A percentile compares a stretch with the other conserved stretches of the same genome.
Conservation (phyloP, 805 yeast genomes). For the Isabelozyma heimii region DNA sequence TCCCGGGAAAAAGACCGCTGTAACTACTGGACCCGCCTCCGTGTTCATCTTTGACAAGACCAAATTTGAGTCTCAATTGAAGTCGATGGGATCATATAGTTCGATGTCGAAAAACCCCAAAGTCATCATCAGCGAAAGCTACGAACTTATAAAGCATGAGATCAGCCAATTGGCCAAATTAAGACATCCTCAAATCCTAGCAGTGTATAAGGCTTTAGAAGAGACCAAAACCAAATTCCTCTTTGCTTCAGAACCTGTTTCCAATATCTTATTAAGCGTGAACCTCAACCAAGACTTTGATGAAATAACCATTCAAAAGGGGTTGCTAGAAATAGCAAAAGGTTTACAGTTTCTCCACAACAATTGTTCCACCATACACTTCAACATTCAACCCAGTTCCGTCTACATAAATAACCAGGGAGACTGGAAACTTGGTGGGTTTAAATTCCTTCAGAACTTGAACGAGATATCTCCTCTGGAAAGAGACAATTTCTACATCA, state of each 20-base stretch:
- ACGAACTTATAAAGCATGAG: conserved; percentile 63
- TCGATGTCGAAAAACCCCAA: conserved; percentile 43
- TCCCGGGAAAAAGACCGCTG: conserved; percentile 72
- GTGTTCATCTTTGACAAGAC: conserved; percentile 87
- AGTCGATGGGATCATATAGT: conserved; percentile 28
- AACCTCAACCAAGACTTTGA: conserved; percentile 44
- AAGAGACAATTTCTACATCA: conserved; percentile 59
- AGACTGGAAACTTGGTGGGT: conserved; percentile 91
- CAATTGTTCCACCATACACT: conserved; percentile 69
- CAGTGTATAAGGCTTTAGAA: conserved; percentile 85
- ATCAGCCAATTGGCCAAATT: conserved; percentile 72
- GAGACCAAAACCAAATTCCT: conserved; percentile 74
- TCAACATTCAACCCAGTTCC: conserved; percentile 75
- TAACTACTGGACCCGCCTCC: conserved; percentile 58
- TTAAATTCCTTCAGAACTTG: conserved; percentile 47
- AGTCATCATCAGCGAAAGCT: conserved; percentile 57
- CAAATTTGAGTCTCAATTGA: conserved; percentile 57
- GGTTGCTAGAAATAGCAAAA: conserved; percentile 72
- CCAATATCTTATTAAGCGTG: conserved; percentile 47
- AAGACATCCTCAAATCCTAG: conserved; percentile 85
- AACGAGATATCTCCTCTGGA: conserved; percentile 47
- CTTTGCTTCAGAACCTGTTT: conserved; percentile 83
- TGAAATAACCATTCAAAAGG: conserved; percentile 74
- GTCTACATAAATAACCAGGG: conserved; percentile 77
- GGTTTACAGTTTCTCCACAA: conserved; percentile 83